Percentiles rank a stretch among this genome's conserved stretches.
phyloP scores from a whole-genome alignment of 805 yeast species.

The Monosporozyma siamensis region DNA sequence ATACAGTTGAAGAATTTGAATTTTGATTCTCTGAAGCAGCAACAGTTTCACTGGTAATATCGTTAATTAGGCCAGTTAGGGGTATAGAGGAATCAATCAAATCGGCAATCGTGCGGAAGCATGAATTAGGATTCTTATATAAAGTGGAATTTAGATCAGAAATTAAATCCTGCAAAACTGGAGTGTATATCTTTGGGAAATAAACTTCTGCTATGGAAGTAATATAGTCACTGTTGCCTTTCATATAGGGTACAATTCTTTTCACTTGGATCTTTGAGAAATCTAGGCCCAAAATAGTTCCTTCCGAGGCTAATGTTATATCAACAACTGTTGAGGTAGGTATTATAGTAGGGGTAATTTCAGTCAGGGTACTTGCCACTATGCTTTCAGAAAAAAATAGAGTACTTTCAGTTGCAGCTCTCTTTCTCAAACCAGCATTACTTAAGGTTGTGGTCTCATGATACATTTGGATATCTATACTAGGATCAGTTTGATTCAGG shows the following conservation, averaged over 20 bases:
- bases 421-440: neutral
- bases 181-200: constrained; percentile 51
- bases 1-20: neutral
- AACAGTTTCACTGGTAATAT: neutral
- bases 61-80: constrained; percentile 16
- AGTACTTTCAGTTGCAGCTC: neutral
- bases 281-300: neutral
- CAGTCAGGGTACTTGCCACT: neutral
- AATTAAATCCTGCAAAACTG: constrained; percentile 41
- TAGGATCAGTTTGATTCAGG: neutral
- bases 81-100: constrained; percentile 51
- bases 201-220: constrained; percentile 85
- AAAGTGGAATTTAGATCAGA: constrained; percentile 45
- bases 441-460: neutral
- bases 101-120: constrained; percentile 48
- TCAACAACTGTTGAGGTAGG: neutral
- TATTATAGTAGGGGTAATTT: neutral
- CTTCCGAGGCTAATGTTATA: neutral
- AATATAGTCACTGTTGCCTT: constrained; percentile 44
- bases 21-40: neutral
- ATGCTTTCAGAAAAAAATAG: too few species aligned
- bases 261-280: constrained; percentile 5
- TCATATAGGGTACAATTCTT: constrained; percentile 6
- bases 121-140: constrained; percentile 48
- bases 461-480: neutral